These are phyloP conservation scores for Thalassiosira mediterranea DNA, from an alignment of 352 stramenopile species.

Conservation along the genomic window DNA sequence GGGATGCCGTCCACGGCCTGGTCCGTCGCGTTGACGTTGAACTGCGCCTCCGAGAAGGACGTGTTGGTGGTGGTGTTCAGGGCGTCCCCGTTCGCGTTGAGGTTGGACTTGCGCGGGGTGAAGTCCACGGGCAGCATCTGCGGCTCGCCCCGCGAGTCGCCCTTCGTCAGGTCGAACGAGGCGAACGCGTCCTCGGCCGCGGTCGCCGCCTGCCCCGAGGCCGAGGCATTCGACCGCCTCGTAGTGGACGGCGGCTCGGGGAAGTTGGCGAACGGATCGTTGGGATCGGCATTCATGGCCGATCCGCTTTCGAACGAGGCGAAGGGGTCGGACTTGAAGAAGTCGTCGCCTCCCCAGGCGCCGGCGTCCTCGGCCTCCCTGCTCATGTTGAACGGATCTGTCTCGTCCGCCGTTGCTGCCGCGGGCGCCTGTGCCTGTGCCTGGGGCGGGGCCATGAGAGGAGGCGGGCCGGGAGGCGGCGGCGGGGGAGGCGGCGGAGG, in stretches of 20 bases:
- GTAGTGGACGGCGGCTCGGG: conserved; percentile 16
- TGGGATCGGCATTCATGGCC: no score
- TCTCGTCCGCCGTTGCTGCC: background rate
- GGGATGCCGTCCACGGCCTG: conserved; percentile 9
- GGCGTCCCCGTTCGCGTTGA: no score
- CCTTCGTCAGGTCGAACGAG: conserved; percentile 16
- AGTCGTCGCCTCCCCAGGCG: conserved; percentile 24
- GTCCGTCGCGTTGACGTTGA: conserved; percentile 23
- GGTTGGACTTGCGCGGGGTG: no score
- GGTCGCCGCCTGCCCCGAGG: background rate
- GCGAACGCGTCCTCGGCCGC: conserved; percentile 23
- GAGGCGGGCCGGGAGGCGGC: conserved; percentile 14
- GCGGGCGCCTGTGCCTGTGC: conserved; percentile 6
- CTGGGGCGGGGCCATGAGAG: conserved; percentile 13
- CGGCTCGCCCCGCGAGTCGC: conserved; percentile 46
- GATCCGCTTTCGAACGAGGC: no score
- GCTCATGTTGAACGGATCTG: background rate
- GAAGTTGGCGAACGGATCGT: conserved; percentile 34
- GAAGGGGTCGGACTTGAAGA: conserved; percentile 50
- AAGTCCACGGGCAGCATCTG: conserved; percentile 31
- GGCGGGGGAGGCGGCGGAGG: background rate
- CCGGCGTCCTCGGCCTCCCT: background rate
- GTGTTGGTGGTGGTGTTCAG: no score
- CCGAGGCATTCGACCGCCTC: conserved; percentile 32
- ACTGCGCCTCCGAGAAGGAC: no score